A percentile compares a stretch with the other conserved stretches of the same genome.
phyloP scores from a whole-genome alignment of 305 asterid species.

The Fraxinus floribunda region DNA sequence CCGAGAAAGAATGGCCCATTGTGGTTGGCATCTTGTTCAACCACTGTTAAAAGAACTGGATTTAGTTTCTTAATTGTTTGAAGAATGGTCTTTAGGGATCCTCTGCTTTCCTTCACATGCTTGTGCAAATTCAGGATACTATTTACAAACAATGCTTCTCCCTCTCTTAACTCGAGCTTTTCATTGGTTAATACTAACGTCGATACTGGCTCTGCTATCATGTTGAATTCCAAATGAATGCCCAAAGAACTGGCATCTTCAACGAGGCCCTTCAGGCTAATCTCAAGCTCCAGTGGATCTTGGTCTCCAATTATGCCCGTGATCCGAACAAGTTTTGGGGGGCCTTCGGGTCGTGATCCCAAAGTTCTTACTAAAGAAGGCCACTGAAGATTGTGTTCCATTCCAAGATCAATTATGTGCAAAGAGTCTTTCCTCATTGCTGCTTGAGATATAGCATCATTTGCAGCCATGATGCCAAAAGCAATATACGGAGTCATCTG shows the following conservation, averaged over 20 bases:
- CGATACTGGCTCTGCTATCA: slow-evolving; percentile 30
- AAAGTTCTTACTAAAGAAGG: slow-evolving; percentile 34
- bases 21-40: slow-evolving; percentile 72
- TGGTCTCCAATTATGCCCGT: slow-evolving; percentile 44
- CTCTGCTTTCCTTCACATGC: slow-evolving; percentile 57
- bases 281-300: slow-evolving; percentile 33
- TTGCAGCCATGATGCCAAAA: slow-evolving; percentile 54
- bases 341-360: slow-evolving; percentile 29
- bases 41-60: slow-evolving; percentile 45
- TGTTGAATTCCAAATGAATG: slow-evolving; percentile 33
- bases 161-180: slow-evolving; percentile 37
- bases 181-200: slow-evolving; percentile 40
- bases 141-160: slow-evolving; percentile 49
- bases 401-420: slow-evolving; percentile 58
- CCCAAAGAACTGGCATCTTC: slow-evolving; percentile 41
- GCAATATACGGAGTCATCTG: slow-evolving; percentile 48
- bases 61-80: slow-evolving; percentile 47
- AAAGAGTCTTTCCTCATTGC: slow-evolving; percentile 34
- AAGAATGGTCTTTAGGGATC: slow-evolving; percentile 48
- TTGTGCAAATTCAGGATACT: slow-evolving; percentile 53
- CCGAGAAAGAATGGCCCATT: slow-evolving; percentile 67
- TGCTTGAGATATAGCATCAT: slow-evolving; percentile 49
- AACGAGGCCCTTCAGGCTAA: slow-evolving; percentile 25
- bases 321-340: slow-evolving; percentile 37
- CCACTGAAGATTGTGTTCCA: slow-evolving; percentile 58